Percentiles rank a stretch among this genome's conserved stretches.
These are phyloP conservation scores for Meira nashicola DNA, from an alignment of 1,284 basidiomycete genomes.

Conservation along the genomic window DNA sequence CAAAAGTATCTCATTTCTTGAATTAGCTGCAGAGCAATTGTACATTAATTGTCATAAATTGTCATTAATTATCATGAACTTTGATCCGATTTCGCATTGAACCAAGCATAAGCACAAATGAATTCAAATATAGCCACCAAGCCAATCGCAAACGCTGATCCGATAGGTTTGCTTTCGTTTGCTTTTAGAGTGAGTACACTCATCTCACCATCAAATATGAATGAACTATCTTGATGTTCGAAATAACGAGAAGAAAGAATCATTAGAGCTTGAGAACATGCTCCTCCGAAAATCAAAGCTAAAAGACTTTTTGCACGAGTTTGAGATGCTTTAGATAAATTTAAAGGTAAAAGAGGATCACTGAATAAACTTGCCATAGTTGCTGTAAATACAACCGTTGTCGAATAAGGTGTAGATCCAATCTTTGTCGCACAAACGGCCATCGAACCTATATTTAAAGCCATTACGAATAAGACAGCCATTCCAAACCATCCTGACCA, in stretches of 20 bases:
- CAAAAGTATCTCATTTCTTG: too few relatives aligned
- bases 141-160: neutral
- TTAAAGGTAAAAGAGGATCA: conserved; percentile 9
- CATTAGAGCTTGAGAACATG: neutral
- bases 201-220: too few relatives aligned
- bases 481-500: conserved; percentile 4
- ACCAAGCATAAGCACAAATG: neutral
- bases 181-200: neutral
- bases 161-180: neutral
- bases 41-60: too few relatives aligned
- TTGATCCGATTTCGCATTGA: neutral
- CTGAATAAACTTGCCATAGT: conserved; percentile 5
- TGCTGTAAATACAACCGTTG: conserved; percentile 13
- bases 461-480: neutral
- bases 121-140: neutral
- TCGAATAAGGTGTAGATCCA: conserved; percentile 4
- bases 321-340: neutral
- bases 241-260: neutral
- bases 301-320: conserved; percentile 2
- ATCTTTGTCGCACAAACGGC: neutral
- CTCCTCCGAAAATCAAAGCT: neutral
- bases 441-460: conserved; percentile 6
- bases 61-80: too few relatives aligned
- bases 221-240: neutral
- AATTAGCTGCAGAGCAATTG: too few relatives aligned